Percentiles rank a stretch among this genome's conserved stretches.
These are phyloP conservation scores for Ceratobasidium sp. DNA, from an alignment of 1,284 basidiomycete species.

Conservation along the genomic window DNA sequence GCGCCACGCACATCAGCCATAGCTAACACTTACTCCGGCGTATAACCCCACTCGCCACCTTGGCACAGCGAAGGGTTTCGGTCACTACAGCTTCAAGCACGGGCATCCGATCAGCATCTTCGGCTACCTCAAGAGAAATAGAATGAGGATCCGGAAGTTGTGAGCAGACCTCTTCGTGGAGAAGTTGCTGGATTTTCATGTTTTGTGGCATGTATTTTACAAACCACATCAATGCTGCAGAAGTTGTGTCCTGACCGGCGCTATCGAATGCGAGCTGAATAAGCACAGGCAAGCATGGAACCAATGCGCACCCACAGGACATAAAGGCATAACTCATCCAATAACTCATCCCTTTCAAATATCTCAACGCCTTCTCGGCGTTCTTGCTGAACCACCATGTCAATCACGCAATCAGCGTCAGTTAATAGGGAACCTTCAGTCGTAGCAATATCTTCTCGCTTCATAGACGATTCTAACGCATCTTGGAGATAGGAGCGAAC, in stretches of 20 bases:
- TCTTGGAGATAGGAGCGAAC: neutral
- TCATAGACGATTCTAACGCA: neutral
- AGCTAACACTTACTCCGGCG: neutral
- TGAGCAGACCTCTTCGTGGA: neutral
- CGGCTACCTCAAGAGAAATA: neutral
- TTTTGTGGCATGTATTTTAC: constrained; percentile 16
- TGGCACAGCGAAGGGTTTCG: constrained; percentile 7
- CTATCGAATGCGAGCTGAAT: neutral
- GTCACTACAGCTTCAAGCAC: neutral
- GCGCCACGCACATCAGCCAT: neutral
- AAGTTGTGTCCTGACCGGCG: constrained; percentile 25
- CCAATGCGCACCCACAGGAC: neutral
- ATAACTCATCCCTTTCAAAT: constrained; percentile 7
- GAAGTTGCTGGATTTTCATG: constrained; percentile 1
- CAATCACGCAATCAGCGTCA: constrained; percentile 28
- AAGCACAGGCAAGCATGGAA: too few species aligned
- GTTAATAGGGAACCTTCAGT: neutral
- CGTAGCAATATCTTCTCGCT: neutral
- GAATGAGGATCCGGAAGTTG: neutral
- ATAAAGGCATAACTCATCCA: neutral
- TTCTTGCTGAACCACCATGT: constrained; percentile 23
- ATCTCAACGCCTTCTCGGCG: neutral
- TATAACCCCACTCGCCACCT: neutral
- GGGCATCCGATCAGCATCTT: neutral
- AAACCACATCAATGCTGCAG: neutral